Percentiles rank a stretch among this genome's conserved stretches.
Conservation (phyloP, 2,329 filamentous ascomycete species). For the Trichoderma simmonsii region DNA sequence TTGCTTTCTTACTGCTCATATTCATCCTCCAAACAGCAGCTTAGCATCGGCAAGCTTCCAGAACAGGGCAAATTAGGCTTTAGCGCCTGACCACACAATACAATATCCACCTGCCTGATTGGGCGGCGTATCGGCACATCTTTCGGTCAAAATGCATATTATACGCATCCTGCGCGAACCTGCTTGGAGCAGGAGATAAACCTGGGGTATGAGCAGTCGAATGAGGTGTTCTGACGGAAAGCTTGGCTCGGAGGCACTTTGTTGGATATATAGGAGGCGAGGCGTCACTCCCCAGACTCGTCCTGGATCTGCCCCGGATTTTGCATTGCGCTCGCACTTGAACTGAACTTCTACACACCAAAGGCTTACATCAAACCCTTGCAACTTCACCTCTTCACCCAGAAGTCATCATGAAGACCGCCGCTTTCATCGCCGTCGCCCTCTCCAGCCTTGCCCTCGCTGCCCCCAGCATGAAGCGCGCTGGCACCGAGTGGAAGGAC, state of each 20-base stretch:
- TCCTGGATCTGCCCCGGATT: conserved; percentile 8
- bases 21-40: neutral
- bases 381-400: neutral
- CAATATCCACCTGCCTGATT: conserved; percentile 14
- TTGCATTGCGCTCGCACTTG: neutral
- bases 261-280: conserved; percentile 8
- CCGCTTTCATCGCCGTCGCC: conserved; percentile 14
- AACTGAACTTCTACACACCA: neutral
- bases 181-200: conserved; percentile 16
- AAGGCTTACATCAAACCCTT: neutral
- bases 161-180: conserved; percentile 17
- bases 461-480: conserved; percentile 2
- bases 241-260: neutral
- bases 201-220: conserved; percentile 13
- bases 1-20: neutral
- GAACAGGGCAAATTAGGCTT: neutral
- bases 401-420: conserved; percentile 15
- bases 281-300: neutral
- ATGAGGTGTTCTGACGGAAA: neutral
- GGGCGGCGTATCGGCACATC: conserved; percentile 13
- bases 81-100: conserved; percentile 3
- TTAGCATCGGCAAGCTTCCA: neutral
- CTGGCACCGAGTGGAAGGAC: neutral
- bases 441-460: conserved; percentile 18
- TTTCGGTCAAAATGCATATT: conserved; percentile 19